Evolutionary conservation across 495 filamentous ascomycete species (phyloP).

Genomic region (Aspergillus coremiiformis): DNA sequence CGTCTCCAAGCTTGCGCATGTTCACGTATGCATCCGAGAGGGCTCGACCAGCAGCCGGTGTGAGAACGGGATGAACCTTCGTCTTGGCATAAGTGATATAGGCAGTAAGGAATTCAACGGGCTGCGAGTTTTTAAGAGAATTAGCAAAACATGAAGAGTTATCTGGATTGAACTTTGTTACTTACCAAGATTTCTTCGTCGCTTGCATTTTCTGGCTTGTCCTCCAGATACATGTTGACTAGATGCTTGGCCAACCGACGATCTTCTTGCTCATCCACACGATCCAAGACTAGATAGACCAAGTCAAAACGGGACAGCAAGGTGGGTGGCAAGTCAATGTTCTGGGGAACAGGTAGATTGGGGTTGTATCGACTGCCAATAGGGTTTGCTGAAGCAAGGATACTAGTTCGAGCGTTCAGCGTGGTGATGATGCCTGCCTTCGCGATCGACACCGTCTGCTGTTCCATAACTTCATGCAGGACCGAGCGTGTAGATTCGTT

Average conservation of each 20-base stretch:
- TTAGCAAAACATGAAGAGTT: not conserved
- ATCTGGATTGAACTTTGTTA: constrained; percentile 3
- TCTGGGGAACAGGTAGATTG: constrained; percentile 89
- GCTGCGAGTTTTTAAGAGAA: constrained; percentile 38
- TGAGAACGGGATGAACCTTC: constrained; percentile 74
- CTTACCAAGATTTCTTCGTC: constrained; percentile 70
- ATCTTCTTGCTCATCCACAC: constrained; percentile 81
- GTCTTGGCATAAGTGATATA: constrained; percentile 97
- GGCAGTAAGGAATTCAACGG: constrained; percentile 88
- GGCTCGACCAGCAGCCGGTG: constrained; percentile 65
- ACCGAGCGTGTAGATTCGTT: constrained; percentile 91
- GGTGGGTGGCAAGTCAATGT: constrained; percentile 95
- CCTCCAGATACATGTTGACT: constrained; percentile 94
- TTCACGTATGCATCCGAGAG: constrained; percentile 85
- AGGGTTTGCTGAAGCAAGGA: constrained; percentile 93
- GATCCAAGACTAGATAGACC: constrained; percentile 92
- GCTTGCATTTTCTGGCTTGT: constrained; percentile 80
- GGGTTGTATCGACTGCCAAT: constrained; percentile 97
- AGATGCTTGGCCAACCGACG: constrained; percentile 85
- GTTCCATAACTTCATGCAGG: constrained; percentile 98
- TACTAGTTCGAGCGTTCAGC: constrained; percentile 86
- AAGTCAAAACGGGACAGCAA: constrained; percentile 92
- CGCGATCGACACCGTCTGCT: constrained; percentile 97
- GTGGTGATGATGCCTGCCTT: constrained; percentile 99
- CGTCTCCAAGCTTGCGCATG: constrained; percentile 92